Percentiles rank a stretch among this genome's conserved stretches.
Conservation (phyloP, 352 stramenopile species). For the Phytophthora multivora region DNA sequence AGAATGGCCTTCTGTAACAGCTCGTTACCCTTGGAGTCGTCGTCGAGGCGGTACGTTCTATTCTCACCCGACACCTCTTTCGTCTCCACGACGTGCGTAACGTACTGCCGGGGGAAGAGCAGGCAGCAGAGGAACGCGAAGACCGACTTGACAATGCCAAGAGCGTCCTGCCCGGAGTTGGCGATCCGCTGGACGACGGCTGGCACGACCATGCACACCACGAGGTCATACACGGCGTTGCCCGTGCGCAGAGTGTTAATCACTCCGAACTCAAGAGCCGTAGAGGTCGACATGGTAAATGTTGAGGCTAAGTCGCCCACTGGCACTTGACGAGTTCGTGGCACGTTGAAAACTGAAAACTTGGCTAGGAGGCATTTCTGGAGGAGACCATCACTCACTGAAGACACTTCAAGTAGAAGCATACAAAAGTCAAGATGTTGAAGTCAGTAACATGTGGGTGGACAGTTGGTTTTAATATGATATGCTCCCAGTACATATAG, state of each 20-base stretch:
- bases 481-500: neutral
- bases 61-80: conserved; percentile 39
- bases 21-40: conserved; percentile 42
- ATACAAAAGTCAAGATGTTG: conserved; percentile 9
- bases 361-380: too few species aligned
- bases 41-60: conserved; percentile 25
- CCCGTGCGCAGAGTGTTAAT: conserved; percentile 58
- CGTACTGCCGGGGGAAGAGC: conserved; percentile 13
- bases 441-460: neutral
- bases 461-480: neutral
- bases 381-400: too few species aligned
- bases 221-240: conserved; percentile 53
- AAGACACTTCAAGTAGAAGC: conserved; percentile 4
- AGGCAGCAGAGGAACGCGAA: conserved; percentile 11
- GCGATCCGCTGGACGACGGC: conserved; percentile 43
- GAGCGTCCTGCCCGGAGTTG: conserved; percentile 20
- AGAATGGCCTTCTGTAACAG: conserved; percentile 59
- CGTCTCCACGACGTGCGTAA: conserved; percentile 31
- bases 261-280: conserved; percentile 42
- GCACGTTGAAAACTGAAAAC: conserved; percentile 7
- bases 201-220: conserved; percentile 63
- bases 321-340: conserved; percentile 4
- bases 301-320: neutral
- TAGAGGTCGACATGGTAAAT: conserved; percentile 34
- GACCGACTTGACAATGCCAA: conserved; percentile 5